Conservation (phyloP, 257 asterid species). For the Rauvolfia tetraphylla region DNA sequence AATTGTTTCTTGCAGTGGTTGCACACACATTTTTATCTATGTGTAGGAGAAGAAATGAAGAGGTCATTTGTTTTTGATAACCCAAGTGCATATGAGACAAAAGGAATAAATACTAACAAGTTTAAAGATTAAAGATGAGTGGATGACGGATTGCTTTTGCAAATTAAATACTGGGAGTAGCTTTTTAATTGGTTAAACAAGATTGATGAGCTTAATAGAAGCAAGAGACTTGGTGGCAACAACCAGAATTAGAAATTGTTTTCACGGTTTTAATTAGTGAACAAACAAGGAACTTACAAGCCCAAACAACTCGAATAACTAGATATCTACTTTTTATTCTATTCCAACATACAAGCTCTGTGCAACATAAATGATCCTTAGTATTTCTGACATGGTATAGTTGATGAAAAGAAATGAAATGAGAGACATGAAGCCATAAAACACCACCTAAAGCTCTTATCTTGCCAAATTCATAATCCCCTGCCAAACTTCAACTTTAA, state of each 20-base stretch:
- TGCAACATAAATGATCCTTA: not conserved
- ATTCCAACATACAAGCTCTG: not conserved
- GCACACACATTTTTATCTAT: too few species aligned
- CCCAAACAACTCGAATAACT: not conserved
- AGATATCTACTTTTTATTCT: not conserved
- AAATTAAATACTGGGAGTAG: too few species aligned
- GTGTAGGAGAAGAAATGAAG: too few species aligned
- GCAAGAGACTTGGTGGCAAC: too few species aligned
- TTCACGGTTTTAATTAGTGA: not conserved
- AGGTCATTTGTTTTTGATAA: too few species aligned
- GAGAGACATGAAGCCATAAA: not conserved
- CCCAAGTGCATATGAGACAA: too few species aligned
- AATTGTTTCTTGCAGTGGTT: too few species aligned
- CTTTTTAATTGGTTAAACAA: too few species aligned
- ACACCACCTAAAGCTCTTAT: constrained; percentile 9
- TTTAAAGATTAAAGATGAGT: too few species aligned
- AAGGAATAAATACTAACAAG: too few species aligned
- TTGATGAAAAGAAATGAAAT: not conserved
- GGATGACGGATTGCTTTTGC: too few species aligned
- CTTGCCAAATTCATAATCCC: not conserved
- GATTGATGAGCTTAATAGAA: too few species aligned
- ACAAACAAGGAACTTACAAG: not conserved
- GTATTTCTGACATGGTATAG: not conserved
- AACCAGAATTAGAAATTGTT: not conserved
- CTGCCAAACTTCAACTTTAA: not conserved